Evolutionary conservation across 768 basidiomycete species (phyloP).

Genomic region (Boletus huronensis): DNA sequence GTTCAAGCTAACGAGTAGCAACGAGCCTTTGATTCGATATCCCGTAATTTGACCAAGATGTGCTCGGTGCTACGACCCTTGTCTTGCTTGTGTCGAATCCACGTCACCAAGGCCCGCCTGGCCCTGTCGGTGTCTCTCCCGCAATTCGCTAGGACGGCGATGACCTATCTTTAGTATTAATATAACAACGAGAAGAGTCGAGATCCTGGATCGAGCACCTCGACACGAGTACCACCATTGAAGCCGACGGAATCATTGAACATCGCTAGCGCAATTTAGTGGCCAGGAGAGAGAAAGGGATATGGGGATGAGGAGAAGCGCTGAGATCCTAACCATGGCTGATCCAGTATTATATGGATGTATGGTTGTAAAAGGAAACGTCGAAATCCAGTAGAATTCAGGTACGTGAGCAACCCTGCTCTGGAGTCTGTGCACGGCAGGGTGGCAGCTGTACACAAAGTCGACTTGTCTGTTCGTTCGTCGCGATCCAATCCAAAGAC

Average conservation of each 20-base stretch:
- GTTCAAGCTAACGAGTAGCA: neutral
- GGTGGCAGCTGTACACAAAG: conserved; percentile 11
- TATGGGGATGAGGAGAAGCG: conserved; percentile 1
- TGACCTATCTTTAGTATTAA: conserved; percentile 22
- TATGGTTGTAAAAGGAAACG: conserved; percentile 9
- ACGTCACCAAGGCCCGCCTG: conserved; percentile 27
- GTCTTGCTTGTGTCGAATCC: conserved; percentile 29
- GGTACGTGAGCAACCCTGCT: conserved; percentile 10
- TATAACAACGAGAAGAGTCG: neutral
- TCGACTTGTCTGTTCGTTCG: neutral
- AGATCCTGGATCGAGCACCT: conserved; percentile 14
- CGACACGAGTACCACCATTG: conserved; percentile 28
- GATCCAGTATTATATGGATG: conserved; percentile 11
- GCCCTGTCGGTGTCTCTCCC: conserved; percentile 28
- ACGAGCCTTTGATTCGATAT: conserved; percentile 30
- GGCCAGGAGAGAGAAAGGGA: neutral
- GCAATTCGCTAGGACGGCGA: conserved; percentile 33
- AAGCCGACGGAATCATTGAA: conserved; percentile 27
- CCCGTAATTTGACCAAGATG: conserved; percentile 26
- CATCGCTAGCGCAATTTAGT: conserved; percentile 7
- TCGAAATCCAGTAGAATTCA: conserved; percentile 9
- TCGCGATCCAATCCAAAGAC: conserved; percentile 14
- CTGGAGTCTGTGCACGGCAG: conserved; percentile 11
- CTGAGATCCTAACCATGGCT: neutral
- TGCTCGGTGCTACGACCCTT: conserved; percentile 31